phyloP scores from a whole-genome alignment of 306 rosid genomes.

The Inga laurina region DNA sequence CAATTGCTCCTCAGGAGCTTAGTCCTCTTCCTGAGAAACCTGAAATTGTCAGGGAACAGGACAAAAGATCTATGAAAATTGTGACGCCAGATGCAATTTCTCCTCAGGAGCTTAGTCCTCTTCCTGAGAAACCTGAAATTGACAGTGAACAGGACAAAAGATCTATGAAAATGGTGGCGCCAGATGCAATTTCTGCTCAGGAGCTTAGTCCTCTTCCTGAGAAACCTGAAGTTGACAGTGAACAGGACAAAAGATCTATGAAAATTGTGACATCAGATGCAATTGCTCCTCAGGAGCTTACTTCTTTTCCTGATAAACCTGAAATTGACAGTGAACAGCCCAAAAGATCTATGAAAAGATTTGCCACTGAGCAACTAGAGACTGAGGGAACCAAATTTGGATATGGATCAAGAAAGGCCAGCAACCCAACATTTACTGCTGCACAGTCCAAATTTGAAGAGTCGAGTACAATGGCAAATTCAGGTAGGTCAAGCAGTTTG shows the following conservation, averaged over 20 bases:
- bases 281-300: slow-evolving; percentile 40
- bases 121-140: slow-evolving; percentile 46
- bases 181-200: slow-evolving; percentile 38
- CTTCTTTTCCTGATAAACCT: slow-evolving; percentile 45
- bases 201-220: slow-evolving; percentile 45
- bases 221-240: slow-evolving; percentile 52
- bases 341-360: slow-evolving; percentile 55
- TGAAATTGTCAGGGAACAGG: slow-evolving; percentile 53
- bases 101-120: slow-evolving; percentile 41
- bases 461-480: slow-evolving; percentile 49
- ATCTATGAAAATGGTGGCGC: slow-evolving; percentile 43
- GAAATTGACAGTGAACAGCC: slow-evolving; percentile 53
- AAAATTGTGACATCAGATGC: slow-evolving; percentile 41
- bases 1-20: slow-evolving; percentile 39
- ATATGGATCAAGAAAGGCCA: slow-evolving; percentile 59
- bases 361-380: slow-evolving; percentile 69
- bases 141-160: slow-evolving; percentile 52
- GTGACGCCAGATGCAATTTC: slow-evolving; percentile 38
- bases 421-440: slow-evolving; percentile 71
- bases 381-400: slow-evolving; percentile 64
- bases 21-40: slow-evolving; percentile 44
- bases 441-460: slow-evolving; percentile 81
- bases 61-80: slow-evolving; percentile 50
- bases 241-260: slow-evolving; percentile 52
- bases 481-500: slow-evolving; percentile 42